Conservation (phyloP, 805 yeast species). For the Cyberlindnera xishuangbannaensis region DNA sequence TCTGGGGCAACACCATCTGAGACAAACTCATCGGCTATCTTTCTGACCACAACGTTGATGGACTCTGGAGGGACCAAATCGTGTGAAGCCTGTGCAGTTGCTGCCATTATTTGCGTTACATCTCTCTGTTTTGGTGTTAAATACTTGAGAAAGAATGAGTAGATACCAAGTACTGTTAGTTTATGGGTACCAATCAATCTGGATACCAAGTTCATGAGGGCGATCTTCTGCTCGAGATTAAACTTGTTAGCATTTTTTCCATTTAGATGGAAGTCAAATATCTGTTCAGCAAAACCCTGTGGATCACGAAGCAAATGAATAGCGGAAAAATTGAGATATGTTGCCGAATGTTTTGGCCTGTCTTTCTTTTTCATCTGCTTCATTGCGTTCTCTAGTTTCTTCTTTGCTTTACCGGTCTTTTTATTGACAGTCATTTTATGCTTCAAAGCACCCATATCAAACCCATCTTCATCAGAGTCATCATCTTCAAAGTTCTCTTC, state of each 20-base stretch:
- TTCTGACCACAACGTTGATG: conserved; percentile 71
- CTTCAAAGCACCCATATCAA: conserved; percentile 66
- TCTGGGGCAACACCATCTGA: conserved; percentile 98
- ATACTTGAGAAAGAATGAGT: conserved; percentile 82
- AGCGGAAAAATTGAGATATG: conserved; percentile 88
- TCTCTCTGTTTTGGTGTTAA: conserved; percentile 91
- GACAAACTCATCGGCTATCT: conserved; percentile 95
- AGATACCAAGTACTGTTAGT: conserved; percentile 81
- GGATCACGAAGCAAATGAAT: conserved; percentile 93
- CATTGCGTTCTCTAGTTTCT: conserved; percentile 71
- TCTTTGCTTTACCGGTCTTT: conserved; percentile 72
- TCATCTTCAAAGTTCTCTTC: conserved; percentile 77
- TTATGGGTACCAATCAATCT: conserved; percentile 93
- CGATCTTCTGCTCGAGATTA: conserved; percentile 82
- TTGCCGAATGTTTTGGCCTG: conserved; percentile 48
- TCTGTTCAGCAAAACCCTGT: conserved; percentile 90
- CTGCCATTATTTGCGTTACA: conserved; percentile 95
- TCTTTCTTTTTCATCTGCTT: conserved; percentile 63
- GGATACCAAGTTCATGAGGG: conserved; percentile 81
- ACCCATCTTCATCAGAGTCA: conserved; percentile 59
- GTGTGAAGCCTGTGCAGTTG: conserved; percentile 94
- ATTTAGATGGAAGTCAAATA: conserved; percentile 67
- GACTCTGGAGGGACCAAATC: conserved; percentile 97
- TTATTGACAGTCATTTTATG: conserved; percentile 84
- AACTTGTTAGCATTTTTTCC: conserved; percentile 65